These are phyloP conservation scores for Penstemon eatonii DNA, from an alignment of 257 asterid genomes.

Conservation along the genomic window DNA sequence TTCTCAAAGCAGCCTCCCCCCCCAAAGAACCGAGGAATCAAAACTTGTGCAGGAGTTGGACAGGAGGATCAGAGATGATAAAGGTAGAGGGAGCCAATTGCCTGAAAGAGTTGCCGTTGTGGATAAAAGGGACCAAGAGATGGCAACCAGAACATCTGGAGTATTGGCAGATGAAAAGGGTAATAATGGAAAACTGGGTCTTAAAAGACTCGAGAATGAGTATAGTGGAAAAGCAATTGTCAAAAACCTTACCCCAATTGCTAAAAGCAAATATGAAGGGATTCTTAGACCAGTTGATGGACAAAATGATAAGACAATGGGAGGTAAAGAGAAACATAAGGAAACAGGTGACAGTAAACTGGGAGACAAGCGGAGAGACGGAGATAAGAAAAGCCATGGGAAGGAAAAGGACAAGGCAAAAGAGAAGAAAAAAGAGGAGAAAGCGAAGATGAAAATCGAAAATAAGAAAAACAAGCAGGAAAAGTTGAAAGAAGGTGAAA, in stretches of 20 bases:
- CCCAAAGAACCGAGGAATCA: constrained; percentile 43
- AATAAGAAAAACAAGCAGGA: constrained; percentile 39
- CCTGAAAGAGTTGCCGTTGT: constrained; percentile 16
- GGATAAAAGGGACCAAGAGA: constrained; percentile 37
- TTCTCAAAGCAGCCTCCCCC: constrained; percentile 30
- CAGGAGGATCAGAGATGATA: constrained; percentile 54
- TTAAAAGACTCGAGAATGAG: constrained; percentile 33
- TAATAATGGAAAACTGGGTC: constrained; percentile 36
- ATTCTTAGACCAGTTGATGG: constrained; percentile 39
- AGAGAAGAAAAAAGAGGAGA: constrained; percentile 29
- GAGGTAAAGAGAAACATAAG: constrained; percentile 43
- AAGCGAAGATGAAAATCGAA: constrained; percentile 42
- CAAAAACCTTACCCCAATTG: constrained; percentile 29
- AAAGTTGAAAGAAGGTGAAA: constrained; percentile 29
- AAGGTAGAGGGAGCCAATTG: constrained; percentile 25
- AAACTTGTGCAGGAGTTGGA: constrained; percentile 58
- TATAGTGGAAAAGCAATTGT: constrained; percentile 32
- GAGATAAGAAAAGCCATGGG: constrained; percentile 41
- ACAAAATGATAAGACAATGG: constrained; percentile 40
- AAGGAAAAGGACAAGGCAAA: constrained; percentile 41
- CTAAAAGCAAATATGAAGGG: constrained; percentile 39
- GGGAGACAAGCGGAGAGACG: constrained; percentile 31
- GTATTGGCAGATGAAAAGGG: constrained; percentile 43
- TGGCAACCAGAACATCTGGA: constrained; percentile 31
- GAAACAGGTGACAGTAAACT: constrained; percentile 35